phyloP scores from a whole-genome alignment of 345 rosid species.

The Bruguiera parviflora region DNA sequence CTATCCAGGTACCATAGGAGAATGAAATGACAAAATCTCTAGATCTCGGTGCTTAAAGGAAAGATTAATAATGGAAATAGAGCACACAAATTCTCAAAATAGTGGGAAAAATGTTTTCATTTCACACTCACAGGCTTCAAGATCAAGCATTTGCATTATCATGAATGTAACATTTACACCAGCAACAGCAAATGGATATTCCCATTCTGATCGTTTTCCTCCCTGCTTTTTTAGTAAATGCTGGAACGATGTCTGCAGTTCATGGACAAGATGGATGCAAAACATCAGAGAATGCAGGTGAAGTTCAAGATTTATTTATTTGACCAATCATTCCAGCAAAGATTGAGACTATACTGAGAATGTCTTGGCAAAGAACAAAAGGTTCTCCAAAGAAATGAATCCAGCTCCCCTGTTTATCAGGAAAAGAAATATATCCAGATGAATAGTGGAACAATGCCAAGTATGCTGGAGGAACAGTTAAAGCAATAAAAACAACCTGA shows the following conservation, averaged over 20 bases:
- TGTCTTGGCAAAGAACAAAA: constrained; percentile 86
- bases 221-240: constrained; percentile 60
- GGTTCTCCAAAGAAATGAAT: constrained; percentile 86
- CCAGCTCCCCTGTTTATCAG: constrained; percentile 76
- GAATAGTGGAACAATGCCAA: background rate
- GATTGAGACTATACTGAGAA: constrained; percentile 49
- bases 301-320: background rate
- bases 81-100: background rate
- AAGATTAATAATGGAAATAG: too few species aligned
- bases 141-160: constrained; percentile 97
- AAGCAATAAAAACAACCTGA: constrained; percentile 45
- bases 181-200: constrained; percentile 96
- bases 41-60: background rate
- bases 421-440: background rate
- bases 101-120: background rate
- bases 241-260: constrained; percentile 69
- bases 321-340: background rate
- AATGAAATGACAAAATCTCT: background rate
- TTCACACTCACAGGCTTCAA: constrained; percentile 66
- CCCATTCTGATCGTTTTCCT: constrained; percentile 87
- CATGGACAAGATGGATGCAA: background rate
- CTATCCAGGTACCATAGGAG: background rate
- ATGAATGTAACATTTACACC: constrained; percentile 94
- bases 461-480: background rate
- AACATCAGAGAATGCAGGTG: background rate